Evolutionary conservation across 2,329 filamentous ascomycete genomes (phyloP).

Genomic region (Aspergillus fischeri): DNA sequence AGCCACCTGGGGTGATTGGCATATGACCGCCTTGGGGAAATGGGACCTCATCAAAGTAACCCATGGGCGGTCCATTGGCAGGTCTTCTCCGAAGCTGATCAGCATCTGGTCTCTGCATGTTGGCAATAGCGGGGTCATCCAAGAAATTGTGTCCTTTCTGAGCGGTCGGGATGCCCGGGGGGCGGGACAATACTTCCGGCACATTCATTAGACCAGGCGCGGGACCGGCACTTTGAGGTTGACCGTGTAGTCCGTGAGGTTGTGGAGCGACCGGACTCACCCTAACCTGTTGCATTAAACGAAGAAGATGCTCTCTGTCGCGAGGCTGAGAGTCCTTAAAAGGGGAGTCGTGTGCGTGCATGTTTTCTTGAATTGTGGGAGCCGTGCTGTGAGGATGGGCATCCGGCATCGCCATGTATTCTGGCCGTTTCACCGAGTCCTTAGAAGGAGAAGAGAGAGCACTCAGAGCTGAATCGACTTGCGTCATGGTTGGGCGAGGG

Average conservation of each 20-base stretch:
- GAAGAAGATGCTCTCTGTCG: constrained; percentile 81
- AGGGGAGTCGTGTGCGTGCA: constrained; percentile 27
- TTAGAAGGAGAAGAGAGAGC: constrained; percentile 30
- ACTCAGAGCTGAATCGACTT: constrained; percentile 26
- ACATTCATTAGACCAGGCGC: constrained; percentile 33
- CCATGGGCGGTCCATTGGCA: constrained; percentile 35
- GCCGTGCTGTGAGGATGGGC: constrained; percentile 19
- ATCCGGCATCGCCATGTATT: constrained; percentile 28
- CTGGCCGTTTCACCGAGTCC: constrained; percentile 27
- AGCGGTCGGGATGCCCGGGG: constrained; percentile 29
- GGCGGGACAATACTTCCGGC: constrained; percentile 32
- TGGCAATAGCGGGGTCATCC: constrained; percentile 42
- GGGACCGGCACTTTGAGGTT: constrained; percentile 27
- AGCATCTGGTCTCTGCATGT: constrained; percentile 37
- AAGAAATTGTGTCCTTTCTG: constrained; percentile 38
- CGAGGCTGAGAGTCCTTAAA: constrained; percentile 43
- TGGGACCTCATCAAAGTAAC: constrained; percentile 41
- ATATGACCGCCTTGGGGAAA: constrained; percentile 33
- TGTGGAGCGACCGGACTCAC: constrained; percentile 24
- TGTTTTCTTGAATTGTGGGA: constrained; percentile 24
- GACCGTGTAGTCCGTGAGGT: constrained; percentile 23
- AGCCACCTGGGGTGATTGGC: constrained; percentile 32
- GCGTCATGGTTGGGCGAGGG: constrained; percentile 27
- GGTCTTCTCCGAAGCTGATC: constrained; percentile 36
- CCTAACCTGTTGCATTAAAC: constrained; percentile 66